Percentiles rank a stretch among this genome's conserved stretches.
Evolutionary conservation across 179 eudicot genomes (phyloP).

Genomic region (Gypsophila paniculata): DNA sequence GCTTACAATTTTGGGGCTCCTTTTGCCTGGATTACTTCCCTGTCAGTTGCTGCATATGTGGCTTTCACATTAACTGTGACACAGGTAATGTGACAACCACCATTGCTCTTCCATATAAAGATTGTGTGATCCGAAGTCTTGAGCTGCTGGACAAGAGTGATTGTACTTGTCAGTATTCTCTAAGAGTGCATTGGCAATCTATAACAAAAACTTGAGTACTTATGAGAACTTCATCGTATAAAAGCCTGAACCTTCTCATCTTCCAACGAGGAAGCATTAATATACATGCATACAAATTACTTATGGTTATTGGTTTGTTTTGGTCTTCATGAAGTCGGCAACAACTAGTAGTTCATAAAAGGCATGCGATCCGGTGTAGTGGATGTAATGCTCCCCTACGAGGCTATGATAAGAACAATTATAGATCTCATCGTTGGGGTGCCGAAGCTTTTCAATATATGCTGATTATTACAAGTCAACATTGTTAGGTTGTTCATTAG

Average conservation of each 20-base stretch:
- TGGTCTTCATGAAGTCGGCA: not conserved
- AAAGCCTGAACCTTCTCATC: not conserved
- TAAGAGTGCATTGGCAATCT: not conserved
- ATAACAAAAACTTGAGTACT: not conserved
- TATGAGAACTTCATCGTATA: not conserved
- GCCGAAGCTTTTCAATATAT: too few species aligned
- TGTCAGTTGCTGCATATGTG: conserved; percentile 88
- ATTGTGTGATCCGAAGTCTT: not conserved
- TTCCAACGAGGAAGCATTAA: not conserved
- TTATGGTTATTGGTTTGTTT: not conserved
- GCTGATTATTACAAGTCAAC: too few species aligned
- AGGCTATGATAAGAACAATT: too few species aligned
- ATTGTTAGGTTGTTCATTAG: too few species aligned
- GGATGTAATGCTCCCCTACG: too few species aligned
- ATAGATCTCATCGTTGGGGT: too few species aligned
- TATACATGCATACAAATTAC: not conserved
- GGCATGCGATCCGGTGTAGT: too few species aligned
- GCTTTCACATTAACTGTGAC: conserved; percentile 79
- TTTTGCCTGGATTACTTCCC: conserved; percentile 90
- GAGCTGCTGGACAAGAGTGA: not conserved
- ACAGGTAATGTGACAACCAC: conserved; percentile 50
- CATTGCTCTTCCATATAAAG: conserved; percentile 10
- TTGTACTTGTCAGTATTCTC: conserved; percentile 2
- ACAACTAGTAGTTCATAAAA: too few species aligned
- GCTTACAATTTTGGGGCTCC: conserved; percentile 95